A percentile compares a stretch with the other conserved stretches of the same genome.
Conservation (phyloP, 495 filamentous ascomycete genomes). For the Parathielavia hyrcaniae region DNA sequence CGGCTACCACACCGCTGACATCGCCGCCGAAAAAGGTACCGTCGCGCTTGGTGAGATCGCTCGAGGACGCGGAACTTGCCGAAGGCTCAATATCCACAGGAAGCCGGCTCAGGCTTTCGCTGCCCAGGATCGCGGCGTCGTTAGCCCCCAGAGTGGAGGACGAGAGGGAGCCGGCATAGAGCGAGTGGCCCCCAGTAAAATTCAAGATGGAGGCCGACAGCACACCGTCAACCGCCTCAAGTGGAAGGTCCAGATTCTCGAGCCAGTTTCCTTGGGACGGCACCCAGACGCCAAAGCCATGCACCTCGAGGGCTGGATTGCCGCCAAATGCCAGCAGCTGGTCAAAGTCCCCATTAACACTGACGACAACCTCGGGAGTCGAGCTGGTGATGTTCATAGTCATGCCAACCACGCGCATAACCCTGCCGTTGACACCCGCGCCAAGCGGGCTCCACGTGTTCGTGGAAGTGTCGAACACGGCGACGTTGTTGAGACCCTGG, state of each 20-base stretch:
- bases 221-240: slow-evolving; percentile 60
- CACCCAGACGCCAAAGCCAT: slow-evolving; percentile 91
- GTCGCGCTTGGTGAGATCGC: slow-evolving; percentile 52
- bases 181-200: slow-evolving; percentile 52
- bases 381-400: slow-evolving; percentile 71
- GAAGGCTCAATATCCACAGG: slow-evolving; percentile 54
- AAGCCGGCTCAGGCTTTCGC: slow-evolving; percentile 49
- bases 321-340: slow-evolving; percentile 59
- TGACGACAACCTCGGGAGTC: slow-evolving; percentile 64
- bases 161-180: slow-evolving; percentile 73
- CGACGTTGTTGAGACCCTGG: slow-evolving; percentile 63
- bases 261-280: slow-evolving; percentile 84
- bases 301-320: slow-evolving; percentile 52
- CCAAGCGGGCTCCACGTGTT: slow-evolving; percentile 75
- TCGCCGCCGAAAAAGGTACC: slow-evolving; percentile 39
- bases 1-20: slow-evolving; percentile 61
- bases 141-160: slow-evolving; percentile 62
- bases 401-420: slow-evolving; percentile 64
- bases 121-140: slow-evolving; percentile 58
- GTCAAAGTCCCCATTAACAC: slow-evolving; percentile 75
- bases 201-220: slow-evolving; percentile 59
- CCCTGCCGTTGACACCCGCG: slow-evolving; percentile 76
- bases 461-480: slow-evolving; percentile 61
- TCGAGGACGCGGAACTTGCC: slow-evolving; percentile 25
- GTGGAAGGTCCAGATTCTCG: slow-evolving; percentile 64